Evolutionary conservation across 352 stramenopile species (phyloP).

Genomic region (Peronosclerospora sorghi): DNA sequence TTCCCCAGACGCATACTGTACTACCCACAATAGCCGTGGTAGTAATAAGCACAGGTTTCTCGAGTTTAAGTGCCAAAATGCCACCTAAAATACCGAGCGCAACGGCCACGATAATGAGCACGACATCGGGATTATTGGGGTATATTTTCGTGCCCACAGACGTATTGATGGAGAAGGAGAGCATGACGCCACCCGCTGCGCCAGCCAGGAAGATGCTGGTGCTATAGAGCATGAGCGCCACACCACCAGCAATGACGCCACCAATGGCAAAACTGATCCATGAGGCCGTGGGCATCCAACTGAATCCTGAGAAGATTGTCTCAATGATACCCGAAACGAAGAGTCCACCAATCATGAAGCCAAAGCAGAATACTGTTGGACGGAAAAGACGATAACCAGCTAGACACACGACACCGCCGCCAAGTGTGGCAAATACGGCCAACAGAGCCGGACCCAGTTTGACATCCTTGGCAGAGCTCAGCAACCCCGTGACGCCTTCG

Average conservation of each 20-base stretch:
- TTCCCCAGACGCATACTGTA: conserved; percentile 37
- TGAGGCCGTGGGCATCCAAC: conserved; percentile 41
- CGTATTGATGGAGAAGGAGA: conserved; percentile 41
- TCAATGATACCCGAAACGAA: conserved; percentile 47
- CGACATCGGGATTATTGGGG: conserved; percentile 30
- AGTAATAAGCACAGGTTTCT: conserved; percentile 42
- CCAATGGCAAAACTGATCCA: conserved; percentile 43
- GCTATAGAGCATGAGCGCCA: conserved; percentile 40
- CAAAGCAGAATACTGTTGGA: conserved; percentile 49
- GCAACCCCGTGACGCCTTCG: conserved; percentile 21
- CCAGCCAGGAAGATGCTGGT: conserved; percentile 40
- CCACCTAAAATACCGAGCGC: conserved; percentile 30
- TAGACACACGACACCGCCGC: conserved; percentile 35
- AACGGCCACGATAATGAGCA: conserved; percentile 31
- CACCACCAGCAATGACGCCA: conserved; percentile 25
- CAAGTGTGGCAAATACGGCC: conserved; percentile 33
- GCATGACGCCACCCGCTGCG: conserved; percentile 34
- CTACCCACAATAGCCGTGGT: conserved; percentile 50
- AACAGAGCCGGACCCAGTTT: conserved; percentile 36
- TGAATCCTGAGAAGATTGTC: conserved; percentile 29
- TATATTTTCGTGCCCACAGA: conserved; percentile 38
- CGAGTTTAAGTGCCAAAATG: conserved; percentile 39
- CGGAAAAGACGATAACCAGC: conserved; percentile 49
- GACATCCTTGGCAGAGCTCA: conserved; percentile 31
- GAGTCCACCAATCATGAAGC: conserved; percentile 60